Evolutionary conservation across 208 protist species (phyloP).

Genomic region (Leishmania martiniquensis): DNA sequence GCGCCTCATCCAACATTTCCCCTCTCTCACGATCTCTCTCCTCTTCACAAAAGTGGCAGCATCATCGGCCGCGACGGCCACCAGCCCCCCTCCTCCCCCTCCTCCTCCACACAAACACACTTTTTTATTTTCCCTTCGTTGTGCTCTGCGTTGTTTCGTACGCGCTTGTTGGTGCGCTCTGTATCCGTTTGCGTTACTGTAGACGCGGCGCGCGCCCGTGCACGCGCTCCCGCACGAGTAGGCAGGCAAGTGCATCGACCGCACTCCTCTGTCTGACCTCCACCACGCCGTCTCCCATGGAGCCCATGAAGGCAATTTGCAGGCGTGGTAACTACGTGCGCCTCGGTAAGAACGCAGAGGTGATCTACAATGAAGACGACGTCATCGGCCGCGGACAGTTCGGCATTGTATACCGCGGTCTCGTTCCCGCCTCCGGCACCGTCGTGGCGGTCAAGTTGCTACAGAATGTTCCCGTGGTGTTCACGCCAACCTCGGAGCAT

Average conservation of each 20-base stretch:
- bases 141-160: background rate
- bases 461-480: conserved; percentile 20
- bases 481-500: conserved; percentile 4
- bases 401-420: conserved; percentile 56
- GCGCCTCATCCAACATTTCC: no score
- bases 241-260: background rate
- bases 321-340: conserved; percentile 12
- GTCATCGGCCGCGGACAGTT: conserved; percentile 61
- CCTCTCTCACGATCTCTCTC: no score
- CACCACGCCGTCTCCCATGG: background rate
- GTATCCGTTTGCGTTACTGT: background rate
- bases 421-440: conserved; percentile 17
- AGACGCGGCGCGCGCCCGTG: background rate
- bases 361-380: conserved; percentile 40
- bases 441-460: conserved; percentile 62
- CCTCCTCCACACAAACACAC: background rate
- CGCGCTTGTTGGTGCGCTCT: background rate
- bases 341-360: conserved; percentile 33
- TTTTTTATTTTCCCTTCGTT: background rate
- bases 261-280: background rate
- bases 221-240: background rate
- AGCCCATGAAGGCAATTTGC: background rate
- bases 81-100: background rate
- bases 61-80: no score
- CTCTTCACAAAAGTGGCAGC: no score